Base-by-base conservation (phyloP, 2,329 filamentous ascomycete species). In the Helminthosporium solani region DNA sequence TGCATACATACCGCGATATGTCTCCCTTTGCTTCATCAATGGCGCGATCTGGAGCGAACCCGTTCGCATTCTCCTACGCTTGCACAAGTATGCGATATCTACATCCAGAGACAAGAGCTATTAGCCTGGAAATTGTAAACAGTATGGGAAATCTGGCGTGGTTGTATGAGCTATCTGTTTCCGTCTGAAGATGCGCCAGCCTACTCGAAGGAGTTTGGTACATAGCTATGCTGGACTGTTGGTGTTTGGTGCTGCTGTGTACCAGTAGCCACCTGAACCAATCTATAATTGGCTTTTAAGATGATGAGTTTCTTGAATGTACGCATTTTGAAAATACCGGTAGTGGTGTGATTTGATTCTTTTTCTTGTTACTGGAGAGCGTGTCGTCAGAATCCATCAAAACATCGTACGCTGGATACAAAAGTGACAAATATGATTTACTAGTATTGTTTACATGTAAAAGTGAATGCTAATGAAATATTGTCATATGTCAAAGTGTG, bases 1-100 rank as follows among this genome's bases (percentile, higher is more conserved):
- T 37, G 55, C 55, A 27, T 60, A 60, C 38, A 51, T 57, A 18
- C 57, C 57, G 2, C 55, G 55, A 30, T 62, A 62, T 40, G 50
- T 60, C 23, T 57, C 60, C 36, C 56, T 62, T 2, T 56, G 55
- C 33, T 60, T 60, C 42, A 59, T 62, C 45, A 60, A 58, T 44
- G 49, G 44, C 18, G 57, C 54, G 23, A 57, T 62, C 14, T 62
- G 58, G 58, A 60, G 53, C 58, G 4, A 60, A 62, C 21, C 55
- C 58, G 8, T 49, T 60, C 6, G 55, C 57, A 1, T 49, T 62
- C 0, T 60, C 57, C 1, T 60, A 50, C 31, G 57, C 57, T 6
- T 55, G 49, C 2, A 54, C 55, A 0, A 54, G 50, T 6, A 53
- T 62, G 46, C 55, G 58, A 9, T 49, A 52, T 3, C 43, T 62